phyloP scores from a whole-genome alignment of 805 yeast genomes.

The Metschnikowia kunwiensis region DNA sequence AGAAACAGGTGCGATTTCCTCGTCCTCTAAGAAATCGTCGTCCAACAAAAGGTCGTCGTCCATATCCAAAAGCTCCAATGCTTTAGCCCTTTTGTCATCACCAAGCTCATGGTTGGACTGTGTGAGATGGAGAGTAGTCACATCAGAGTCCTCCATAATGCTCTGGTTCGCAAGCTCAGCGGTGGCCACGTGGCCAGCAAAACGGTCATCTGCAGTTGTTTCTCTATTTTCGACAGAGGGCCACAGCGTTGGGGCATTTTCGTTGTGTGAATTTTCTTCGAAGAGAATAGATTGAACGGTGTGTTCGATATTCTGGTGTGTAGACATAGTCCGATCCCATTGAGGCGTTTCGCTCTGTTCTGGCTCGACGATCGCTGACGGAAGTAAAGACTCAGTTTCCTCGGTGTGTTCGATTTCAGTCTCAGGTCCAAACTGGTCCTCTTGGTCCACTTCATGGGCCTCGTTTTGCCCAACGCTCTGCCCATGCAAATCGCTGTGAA shows the following conservation, averaged over 20 bases:
- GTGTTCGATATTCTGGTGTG: background rate
- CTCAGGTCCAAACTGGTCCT: background rate
- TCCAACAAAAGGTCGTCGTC: constrained; percentile 32
- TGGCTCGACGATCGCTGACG: background rate
- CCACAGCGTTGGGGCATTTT: background rate
- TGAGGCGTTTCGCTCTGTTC: background rate
- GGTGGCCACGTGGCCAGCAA: background rate
- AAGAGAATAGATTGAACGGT: too few relatives aligned
- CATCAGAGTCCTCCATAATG: background rate
- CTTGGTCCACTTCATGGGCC: background rate
- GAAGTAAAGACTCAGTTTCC: too few relatives aligned
- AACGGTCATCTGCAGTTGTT: background rate
- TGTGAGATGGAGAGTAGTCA: background rate
- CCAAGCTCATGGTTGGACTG: background rate
- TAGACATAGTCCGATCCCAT: background rate
- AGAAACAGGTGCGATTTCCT: too few relatives aligned
- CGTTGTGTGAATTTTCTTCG: too few relatives aligned
- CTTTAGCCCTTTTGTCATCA: constrained; percentile 11
- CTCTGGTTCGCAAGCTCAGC: background rate
- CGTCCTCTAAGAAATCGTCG: constrained; percentile 40
- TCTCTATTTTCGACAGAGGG: background rate
- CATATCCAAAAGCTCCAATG: constrained; percentile 21
- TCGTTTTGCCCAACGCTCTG: background rate
- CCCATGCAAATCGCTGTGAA: background rate
- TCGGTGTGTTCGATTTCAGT: background rate